Evolutionary conservation across 768 basidiomycete genomes (phyloP).

Genomic region (Leccinum subgranulosum): DNA sequence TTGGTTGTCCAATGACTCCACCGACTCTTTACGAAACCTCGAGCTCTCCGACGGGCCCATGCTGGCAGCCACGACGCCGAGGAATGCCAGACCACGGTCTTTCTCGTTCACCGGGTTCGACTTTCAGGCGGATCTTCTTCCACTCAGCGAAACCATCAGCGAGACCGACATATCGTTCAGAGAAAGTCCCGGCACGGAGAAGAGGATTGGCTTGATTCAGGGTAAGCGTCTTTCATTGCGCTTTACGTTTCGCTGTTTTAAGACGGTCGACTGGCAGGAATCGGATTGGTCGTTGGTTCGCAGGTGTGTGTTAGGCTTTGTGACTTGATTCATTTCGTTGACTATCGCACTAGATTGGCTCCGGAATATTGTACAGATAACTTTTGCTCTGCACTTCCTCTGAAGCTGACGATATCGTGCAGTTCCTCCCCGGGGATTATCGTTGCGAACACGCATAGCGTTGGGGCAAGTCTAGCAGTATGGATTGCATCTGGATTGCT

Average conservation of each 20-base stretch:
- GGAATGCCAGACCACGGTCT: conserved; percentile 42
- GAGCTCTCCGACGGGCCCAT: conserved; percentile 70
- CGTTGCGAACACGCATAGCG: conserved; percentile 82
- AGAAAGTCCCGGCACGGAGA: conserved; percentile 60
- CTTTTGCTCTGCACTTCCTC: background rate
- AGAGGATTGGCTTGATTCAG: conserved; percentile 72
- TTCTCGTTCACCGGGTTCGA: conserved; percentile 77
- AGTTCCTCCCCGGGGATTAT: conserved; percentile 94
- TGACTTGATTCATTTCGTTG: conserved; percentile 1
- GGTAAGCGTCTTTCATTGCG: conserved; percentile 43
- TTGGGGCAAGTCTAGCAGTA: conserved; percentile 83
- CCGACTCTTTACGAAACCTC: conserved; percentile 72
- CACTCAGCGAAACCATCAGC: conserved; percentile 72
- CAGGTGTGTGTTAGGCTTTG: conserved; percentile 46
- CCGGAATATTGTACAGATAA: conserved; percentile 83
- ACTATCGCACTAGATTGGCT: conserved; percentile 61
- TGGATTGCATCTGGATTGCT: conserved; percentile 84
- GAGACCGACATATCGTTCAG: conserved; percentile 54
- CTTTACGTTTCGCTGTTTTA: background rate
- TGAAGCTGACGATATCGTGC: conserved; percentile 1
- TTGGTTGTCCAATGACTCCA: conserved; percentile 46
- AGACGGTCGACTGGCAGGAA: conserved; percentile 44
- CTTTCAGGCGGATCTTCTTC: conserved; percentile 74
- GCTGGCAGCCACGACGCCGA: conserved; percentile 12
- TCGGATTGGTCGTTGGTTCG: conserved; percentile 78